Conservation (phyloP, 2,329 filamentous ascomycete genomes). For the Phyllachora maydis region DNA sequence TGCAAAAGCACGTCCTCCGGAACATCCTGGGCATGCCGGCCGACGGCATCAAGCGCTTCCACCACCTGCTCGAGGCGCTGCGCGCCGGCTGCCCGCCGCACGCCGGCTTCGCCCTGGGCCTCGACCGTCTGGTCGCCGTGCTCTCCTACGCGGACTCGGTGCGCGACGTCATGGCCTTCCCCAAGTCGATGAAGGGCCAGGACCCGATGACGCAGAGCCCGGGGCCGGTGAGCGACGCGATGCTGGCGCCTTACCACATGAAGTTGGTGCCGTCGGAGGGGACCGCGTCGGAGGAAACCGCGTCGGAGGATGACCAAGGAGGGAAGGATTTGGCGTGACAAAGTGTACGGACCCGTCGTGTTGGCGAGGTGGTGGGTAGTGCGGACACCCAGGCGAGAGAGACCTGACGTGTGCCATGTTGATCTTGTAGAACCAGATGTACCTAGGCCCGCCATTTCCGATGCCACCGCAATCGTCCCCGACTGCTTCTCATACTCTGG, state of each 20-base stretch:
- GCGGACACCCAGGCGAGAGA: too few relatives aligned
- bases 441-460: too few relatives aligned
- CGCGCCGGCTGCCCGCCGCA: slow-evolving; percentile 81
- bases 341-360: too few relatives aligned
- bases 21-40: slow-evolving; percentile 64
- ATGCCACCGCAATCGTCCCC: too few relatives aligned
- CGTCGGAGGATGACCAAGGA: too few relatives aligned
- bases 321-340: too few relatives aligned
- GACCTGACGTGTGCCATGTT: too few relatives aligned
- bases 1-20: slow-evolving; percentile 72
- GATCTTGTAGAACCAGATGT: too few relatives aligned
- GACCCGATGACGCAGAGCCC: slow-evolving; percentile 71
- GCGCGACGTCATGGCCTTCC: slow-evolving; percentile 89
- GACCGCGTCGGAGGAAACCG: too few relatives aligned
- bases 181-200: slow-evolving; percentile 79
- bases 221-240: slow-evolving; percentile 38
- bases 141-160: slow-evolving; percentile 61
- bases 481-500: too few relatives aligned
- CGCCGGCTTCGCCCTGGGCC: slow-evolving; percentile 80
- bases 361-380: too few relatives aligned
- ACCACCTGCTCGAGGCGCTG: slow-evolving; percentile 67
- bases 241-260: slow-evolving; percentile 27
- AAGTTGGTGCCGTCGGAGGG: too few relatives aligned
- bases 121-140: slow-evolving; percentile 68
- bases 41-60: slow-evolving; percentile 57